A percentile compares a stretch with the other conserved stretches of the same genome.
These are phyloP conservation scores for Collariella sp. DNA, from an alignment of 495 filamentous ascomycete genomes.

Conservation along the genomic window DNA sequence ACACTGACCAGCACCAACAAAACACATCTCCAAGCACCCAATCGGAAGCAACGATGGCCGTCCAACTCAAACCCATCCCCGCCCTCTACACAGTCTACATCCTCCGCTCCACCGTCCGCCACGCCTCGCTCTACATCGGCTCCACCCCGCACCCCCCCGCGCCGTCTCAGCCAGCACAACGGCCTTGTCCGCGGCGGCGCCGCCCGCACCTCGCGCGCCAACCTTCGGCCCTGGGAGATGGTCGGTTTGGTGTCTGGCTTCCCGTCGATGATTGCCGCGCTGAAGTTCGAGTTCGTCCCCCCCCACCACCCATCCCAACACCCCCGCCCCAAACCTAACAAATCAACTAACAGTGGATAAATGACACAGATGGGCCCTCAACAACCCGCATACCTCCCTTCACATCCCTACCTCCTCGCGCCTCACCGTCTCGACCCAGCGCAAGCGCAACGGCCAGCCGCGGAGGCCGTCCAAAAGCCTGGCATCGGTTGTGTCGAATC, in stretches of 20 bases:
- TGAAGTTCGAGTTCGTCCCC: constrained; percentile 78
- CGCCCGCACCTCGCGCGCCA: constrained; percentile 53
- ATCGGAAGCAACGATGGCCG: too few species aligned
- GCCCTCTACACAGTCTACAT: constrained; percentile 64
- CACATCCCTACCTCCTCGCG: constrained; percentile 58
- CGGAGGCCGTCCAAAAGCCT: constrained; percentile 50
- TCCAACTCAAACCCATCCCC: constrained; percentile 41
- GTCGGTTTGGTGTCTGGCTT: constrained; percentile 80
- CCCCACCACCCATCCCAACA: not conserved
- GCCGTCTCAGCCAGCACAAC: constrained; percentile 86
- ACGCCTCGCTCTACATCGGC: constrained; percentile 68
- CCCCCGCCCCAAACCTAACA: not conserved
- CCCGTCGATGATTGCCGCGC: constrained; percentile 70
- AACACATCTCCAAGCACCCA: not conserved
- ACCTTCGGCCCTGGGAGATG: constrained; percentile 90
- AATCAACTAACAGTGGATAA: not conserved
- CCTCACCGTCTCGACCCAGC: constrained; percentile 32
- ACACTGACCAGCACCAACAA: not conserved
- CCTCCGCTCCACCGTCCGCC: constrained; percentile 66
- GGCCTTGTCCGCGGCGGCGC: constrained; percentile 73
- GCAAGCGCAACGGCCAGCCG: constrained; percentile 36
- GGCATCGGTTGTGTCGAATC: constrained; percentile 55
- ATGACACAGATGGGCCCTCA: constrained; percentile 78
- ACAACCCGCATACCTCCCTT: constrained; percentile 64
- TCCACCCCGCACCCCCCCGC: constrained; percentile 78